Evolutionary conservation across 1,139 yeast species (phyloP), one percentile per base, ranked within the genome.

Genomic region (Komagataea norvegica): DNA sequence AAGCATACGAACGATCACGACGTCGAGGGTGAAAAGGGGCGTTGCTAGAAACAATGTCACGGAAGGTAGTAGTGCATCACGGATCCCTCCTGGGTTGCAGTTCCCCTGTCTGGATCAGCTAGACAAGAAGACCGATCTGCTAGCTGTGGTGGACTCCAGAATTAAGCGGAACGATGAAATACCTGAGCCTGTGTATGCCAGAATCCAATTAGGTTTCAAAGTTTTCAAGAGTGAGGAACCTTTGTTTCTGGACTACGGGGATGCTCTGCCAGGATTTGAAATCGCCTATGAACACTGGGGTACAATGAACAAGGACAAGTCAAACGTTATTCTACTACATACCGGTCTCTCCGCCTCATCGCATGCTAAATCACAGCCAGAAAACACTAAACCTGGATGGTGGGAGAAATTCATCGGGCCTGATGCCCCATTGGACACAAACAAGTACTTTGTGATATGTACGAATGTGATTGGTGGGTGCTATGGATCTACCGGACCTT

Each of bases 201-300:
- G 72, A 46, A 80, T 83, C 2, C 74, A 73, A 36, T 69, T 82
- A 2, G 94, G 95, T 1, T 86, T 77, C 54, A 68, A 81, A 40
- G 50, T 71, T 5, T 88, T 61, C 57, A 65, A 68, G 38, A 73
- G 81, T 9, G 47, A 65, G 2, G 61, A 70, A 18, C 88, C 91
- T 0, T 65, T 88, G 5, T 74, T 74, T 40, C 67, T 88, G 20
- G 96, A 89, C 55, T 77, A 81, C 55, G 96, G 97, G 11, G 94
- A 93, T 1, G 70, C 65, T 42, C 64, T 88, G 28, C 86, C 87
- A 1, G 77, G 74, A 45, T 86, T 76, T 51, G 78, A 83, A 49
- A 69, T 88, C 20, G 96, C 96, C 0, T 89, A 84, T 62, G 97
- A 88, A 59, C 76, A 91, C 1, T 88, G 96, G 96, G 96, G 97